A percentile compares a stretch with the other conserved stretches of the same genome.
Evolutionary conservation across 805 yeast species (phyloP).

Genomic region (Zygoascus biomembranicola): DNA sequence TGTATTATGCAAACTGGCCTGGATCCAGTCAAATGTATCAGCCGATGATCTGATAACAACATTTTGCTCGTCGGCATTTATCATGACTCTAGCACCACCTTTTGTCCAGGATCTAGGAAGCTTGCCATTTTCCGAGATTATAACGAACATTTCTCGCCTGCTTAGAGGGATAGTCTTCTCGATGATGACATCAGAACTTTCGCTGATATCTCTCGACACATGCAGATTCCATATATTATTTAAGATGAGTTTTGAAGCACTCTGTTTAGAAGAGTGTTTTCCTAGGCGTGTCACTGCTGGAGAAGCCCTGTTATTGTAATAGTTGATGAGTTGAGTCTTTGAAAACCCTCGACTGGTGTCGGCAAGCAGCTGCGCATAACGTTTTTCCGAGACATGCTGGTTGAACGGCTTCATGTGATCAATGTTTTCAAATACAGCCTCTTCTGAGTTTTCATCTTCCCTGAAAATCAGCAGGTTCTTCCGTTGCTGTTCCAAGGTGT

Average conservation of each 20-base stretch:
- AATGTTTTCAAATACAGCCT: slow-evolving; percentile 11
- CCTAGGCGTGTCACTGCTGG: neutral
- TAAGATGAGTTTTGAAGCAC: slow-evolving; percentile 27
- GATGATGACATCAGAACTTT: slow-evolving; percentile 29
- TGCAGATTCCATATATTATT: slow-evolving; percentile 31
- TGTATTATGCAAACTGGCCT: slow-evolving; percentile 31
- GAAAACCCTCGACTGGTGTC: slow-evolving; percentile 23
- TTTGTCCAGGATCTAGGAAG: slow-evolving; percentile 34
- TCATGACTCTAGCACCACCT: slow-evolving; percentile 34
- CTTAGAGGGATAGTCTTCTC: slow-evolving; percentile 30
- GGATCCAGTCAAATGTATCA: slow-evolving; percentile 37
- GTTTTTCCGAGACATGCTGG: slow-evolving; percentile 14
- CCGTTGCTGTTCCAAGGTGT: slow-evolving; percentile 15
- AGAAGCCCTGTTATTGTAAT: slow-evolving; percentile 2
- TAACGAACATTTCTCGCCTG: slow-evolving; percentile 34
- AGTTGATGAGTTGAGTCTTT: slow-evolving; percentile 20
- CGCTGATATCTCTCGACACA: slow-evolving; percentile 19
- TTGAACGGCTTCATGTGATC: slow-evolving; percentile 14
- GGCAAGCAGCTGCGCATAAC: slow-evolving; percentile 17
- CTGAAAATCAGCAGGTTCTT: slow-evolving; percentile 15
- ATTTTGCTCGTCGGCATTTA: slow-evolving; percentile 27
- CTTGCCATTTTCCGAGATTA: slow-evolving; percentile 33
- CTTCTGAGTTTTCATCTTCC: slow-evolving; percentile 8
- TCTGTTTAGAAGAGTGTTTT: slow-evolving; percentile 12
- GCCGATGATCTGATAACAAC: slow-evolving; percentile 36